Conservation (phyloP, 1,139 yeast genomes). For the Fermentozyma sake region DNA sequence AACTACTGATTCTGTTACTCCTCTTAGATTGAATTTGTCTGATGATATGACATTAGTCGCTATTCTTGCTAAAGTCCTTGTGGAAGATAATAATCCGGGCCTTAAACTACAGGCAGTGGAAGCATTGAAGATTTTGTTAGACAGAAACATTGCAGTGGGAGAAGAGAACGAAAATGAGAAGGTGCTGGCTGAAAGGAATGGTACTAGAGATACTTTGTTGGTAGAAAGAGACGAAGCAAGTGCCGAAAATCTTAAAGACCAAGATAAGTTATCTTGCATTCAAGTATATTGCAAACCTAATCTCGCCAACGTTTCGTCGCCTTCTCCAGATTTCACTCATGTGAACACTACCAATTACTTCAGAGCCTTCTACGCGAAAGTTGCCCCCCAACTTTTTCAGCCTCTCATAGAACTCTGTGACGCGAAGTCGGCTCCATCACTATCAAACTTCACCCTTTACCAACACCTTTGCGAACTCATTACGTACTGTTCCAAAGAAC, state of each 20-base stretch:
- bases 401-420: conserved; percentile 39
- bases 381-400: conserved; percentile 56
- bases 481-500: conserved; percentile 61
- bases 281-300: conserved; percentile 2
- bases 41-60: conserved; percentile 60
- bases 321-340: conserved; percentile 26
- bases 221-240: too few relatives aligned
- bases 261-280: too few relatives aligned
- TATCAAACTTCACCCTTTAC: conserved; percentile 39
- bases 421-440: conserved; percentile 9
- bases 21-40: conserved; percentile 32
- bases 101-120: conserved; percentile 79
- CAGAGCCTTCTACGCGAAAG: conserved; percentile 54
- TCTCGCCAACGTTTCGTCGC: too few relatives aligned
- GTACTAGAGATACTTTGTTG: conserved; percentile 2
- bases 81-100: conserved; percentile 65
- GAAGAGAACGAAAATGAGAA: conserved; percentile 5
- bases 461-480: conserved; percentile 69
- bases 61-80: conserved; percentile 57
- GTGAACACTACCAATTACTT: conserved; percentile 51
- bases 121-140: conserved; percentile 70
- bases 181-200: conserved; percentile 3
- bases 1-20: conserved; percentile 14
- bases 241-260: not conserved
- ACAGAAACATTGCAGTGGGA: conserved; percentile 43